These are phyloP conservation scores for Chlamydomonas reinhardtii DNA, from an alignment of 163 green algal species.

Conservation along the genomic window DNA sequence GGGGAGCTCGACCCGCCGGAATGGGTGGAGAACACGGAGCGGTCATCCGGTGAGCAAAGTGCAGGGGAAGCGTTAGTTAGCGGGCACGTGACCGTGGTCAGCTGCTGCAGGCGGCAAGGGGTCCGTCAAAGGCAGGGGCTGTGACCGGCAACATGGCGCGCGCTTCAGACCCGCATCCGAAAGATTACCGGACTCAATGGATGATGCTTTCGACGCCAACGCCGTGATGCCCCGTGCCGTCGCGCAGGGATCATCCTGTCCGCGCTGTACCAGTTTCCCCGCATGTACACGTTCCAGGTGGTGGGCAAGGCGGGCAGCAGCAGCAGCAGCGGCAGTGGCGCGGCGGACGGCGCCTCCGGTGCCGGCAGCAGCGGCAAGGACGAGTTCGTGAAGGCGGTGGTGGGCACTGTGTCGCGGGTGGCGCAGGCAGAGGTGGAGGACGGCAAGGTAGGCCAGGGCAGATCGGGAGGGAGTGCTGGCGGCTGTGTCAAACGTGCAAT, in stretches of 20 bases:
- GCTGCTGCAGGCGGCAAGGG: too few species aligned
- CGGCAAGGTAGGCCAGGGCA: conserved; percentile 6
- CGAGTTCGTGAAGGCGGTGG: conserved; percentile 64
- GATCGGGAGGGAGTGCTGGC: too few species aligned
- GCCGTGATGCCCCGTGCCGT: too few species aligned
- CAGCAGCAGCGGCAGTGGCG: too few species aligned
- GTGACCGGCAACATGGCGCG: too few species aligned
- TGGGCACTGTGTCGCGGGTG: conserved; percentile 9
- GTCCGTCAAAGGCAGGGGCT: too few species aligned
- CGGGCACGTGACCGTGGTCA: too few species aligned
- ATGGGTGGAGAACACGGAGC: conserved; percentile 71
- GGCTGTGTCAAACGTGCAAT: too few species aligned
- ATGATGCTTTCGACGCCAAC: too few species aligned
- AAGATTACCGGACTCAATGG: too few species aligned
- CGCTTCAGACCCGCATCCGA: too few species aligned
- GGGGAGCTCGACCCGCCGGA: conserved; percentile 70
- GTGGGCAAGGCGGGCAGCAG: conserved; percentile 33
- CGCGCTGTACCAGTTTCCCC: conserved; percentile 67
- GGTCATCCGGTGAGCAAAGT: conserved; percentile 51
- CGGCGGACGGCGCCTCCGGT: neutral
- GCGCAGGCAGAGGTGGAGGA: conserved; percentile 36
- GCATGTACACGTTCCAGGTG: conserved; percentile 68
- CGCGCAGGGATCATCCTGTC: conserved; percentile 49
- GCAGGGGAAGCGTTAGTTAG: too few species aligned
- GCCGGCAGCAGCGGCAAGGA: conserved; percentile 29